These are phyloP conservation scores for Aspergillus homomorphus DNA, from an alignment of 495 filamentous ascomycete species.

Conservation along the genomic window DNA sequence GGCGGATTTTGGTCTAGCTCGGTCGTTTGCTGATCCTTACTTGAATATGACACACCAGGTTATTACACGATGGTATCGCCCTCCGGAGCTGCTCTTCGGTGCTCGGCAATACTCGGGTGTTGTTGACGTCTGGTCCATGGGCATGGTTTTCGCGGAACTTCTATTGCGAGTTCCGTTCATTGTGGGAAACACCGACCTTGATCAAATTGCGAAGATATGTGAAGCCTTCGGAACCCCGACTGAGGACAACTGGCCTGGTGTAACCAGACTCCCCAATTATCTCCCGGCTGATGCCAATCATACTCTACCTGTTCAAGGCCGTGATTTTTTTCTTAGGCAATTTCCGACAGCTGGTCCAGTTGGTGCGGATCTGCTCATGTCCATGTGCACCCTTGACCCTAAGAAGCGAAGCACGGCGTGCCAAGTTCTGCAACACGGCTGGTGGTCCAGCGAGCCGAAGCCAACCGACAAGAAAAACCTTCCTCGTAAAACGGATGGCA, in stretches of 20 bases:
- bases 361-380: conserved; percentile 83
- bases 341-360: conserved; percentile 76
- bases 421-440: conserved; percentile 74
- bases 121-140: conserved; percentile 96
- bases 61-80: conserved; percentile 95
- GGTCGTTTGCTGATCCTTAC: conserved; percentile 85
- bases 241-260: conserved; percentile 94
- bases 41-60: conserved; percentile 88
- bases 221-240: conserved; percentile 85
- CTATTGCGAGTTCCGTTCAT: conserved; percentile 76
- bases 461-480: conserved; percentile 82
- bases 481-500: conserved; percentile 65
- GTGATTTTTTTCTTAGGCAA: conserved; percentile 62
- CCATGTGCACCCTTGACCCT: conserved; percentile 83
- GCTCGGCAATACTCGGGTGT: conserved; percentile 84
- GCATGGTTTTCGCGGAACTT: conserved; percentile 88
- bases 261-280: conserved; percentile 76
- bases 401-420: conserved; percentile 72
- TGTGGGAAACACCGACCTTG: conserved; percentile 74
- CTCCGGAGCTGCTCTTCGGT: conserved; percentile 88
- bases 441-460: conserved; percentile 80
- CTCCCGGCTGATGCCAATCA: conserved; percentile 52
- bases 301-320: conserved; percentile 57
- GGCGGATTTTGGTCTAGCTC: conserved; percentile 94
- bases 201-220: conserved; percentile 76